Percentiles rank a stretch among this genome's conserved stretches.
These are phyloP conservation scores for Entoloma clypeatum DNA, from an alignment of 1,284 basidiomycete genomes.

Conservation along the genomic window DNA sequence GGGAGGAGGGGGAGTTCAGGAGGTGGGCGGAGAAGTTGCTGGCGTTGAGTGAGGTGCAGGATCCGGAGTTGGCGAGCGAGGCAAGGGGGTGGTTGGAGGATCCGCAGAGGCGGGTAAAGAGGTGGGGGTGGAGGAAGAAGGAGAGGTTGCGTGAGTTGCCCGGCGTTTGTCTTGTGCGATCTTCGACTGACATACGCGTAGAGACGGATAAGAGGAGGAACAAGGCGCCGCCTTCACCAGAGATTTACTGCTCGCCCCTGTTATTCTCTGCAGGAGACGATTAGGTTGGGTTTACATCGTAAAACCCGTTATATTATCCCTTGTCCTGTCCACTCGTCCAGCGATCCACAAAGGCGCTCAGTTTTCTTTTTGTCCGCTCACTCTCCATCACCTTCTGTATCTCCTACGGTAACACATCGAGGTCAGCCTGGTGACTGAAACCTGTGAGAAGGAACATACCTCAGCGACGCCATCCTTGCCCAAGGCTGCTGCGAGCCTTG, in stretches of 20 bases:
- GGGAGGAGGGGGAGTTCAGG: slow-evolving; percentile 29
- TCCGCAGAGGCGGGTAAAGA: slow-evolving; percentile 18
- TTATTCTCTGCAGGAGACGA: too few species aligned
- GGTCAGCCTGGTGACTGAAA: neutral
- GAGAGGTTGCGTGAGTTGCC: slow-evolving; percentile 17
- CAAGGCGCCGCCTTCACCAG: too few species aligned
- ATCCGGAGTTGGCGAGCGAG: slow-evolving; percentile 22
- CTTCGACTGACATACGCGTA: too few species aligned
- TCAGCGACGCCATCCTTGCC: slow-evolving; percentile 9
- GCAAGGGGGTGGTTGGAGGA: slow-evolving; percentile 28
- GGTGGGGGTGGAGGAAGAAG: slow-evolving; percentile 20
- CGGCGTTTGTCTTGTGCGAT: too few species aligned
- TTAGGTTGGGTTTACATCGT: too few species aligned
- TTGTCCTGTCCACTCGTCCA: too few species aligned
- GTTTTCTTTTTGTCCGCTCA: slow-evolving; percentile 21
- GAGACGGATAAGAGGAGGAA: too few species aligned
- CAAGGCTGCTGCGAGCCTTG: slow-evolving; percentile 13
- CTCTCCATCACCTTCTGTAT: slow-evolving; percentile 16
- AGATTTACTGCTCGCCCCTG: too few species aligned
- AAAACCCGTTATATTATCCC: too few species aligned
- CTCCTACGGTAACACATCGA: slow-evolving; percentile 6
- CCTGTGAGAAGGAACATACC: slow-evolving; percentile 17
- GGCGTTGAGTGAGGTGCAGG: slow-evolving; percentile 23
- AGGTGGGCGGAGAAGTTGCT: slow-evolving; percentile 28
- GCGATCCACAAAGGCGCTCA: slow-evolving; percentile 22